Conservation (phyloP, 129 eudicot species). For the Arctium lappa region DNA sequence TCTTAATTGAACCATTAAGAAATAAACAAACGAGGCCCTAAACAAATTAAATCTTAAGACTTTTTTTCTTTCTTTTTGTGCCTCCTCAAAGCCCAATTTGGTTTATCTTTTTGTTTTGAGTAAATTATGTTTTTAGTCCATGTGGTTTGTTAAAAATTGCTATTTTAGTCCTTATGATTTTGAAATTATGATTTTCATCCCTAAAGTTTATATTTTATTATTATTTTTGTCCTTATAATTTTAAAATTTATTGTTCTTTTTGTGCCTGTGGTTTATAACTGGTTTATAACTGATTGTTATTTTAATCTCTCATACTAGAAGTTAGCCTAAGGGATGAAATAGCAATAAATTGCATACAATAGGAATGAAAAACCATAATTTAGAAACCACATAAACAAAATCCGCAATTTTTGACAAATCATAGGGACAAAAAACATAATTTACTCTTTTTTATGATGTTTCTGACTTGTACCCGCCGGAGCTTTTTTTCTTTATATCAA, state of each 20-base stretch:
- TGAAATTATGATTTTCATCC: not conserved
- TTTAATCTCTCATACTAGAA: not conserved
- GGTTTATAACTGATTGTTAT: no score
- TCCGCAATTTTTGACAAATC: not conserved
- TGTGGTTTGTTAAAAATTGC: not conserved
- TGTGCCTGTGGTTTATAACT: no score
- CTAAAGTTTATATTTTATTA: not conserved
- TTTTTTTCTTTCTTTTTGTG: no score
- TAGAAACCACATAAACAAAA: not conserved
- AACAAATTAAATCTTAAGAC: no score
- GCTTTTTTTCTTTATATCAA: not conserved
- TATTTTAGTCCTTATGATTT: not conserved
- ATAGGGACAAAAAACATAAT: not conserved
- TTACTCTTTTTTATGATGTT: no score
- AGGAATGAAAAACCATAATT: not conserved
- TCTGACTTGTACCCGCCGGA: not conserved
- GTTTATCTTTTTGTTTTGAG: not conserved
- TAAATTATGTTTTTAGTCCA: not conserved
- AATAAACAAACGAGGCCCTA: not conserved
- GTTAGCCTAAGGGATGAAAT: not conserved
- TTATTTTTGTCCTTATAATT: no score
- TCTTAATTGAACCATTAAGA: no score
- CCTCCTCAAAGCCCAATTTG: not conserved
- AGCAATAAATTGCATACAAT: not conserved
- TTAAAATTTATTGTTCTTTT: no score